Base-by-base conservation (phyloP, 2,329 filamentous ascomycete species). In the Cytospora chrysosperma region DNA sequence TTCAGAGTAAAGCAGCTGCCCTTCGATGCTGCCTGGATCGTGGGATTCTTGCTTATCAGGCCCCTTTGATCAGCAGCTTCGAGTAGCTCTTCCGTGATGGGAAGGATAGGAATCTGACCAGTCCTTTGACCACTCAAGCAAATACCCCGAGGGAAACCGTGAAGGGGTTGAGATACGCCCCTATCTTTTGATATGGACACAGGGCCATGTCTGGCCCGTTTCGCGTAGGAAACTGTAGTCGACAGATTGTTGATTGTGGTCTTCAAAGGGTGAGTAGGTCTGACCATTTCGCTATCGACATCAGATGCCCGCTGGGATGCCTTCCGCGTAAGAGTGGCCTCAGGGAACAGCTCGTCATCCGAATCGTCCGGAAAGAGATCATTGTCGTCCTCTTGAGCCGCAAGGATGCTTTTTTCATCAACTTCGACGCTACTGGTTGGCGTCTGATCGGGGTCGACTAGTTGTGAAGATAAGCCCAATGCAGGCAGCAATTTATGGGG, bases 401-500 rank as follows among this genome's bases (percentile, higher is more conserved):
- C 73, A 9, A 81, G 73, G 28, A 88, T 85, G 26, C 80, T 82
- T 32, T 78, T 77, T 69, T 92, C 88, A 68, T 93, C 88, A 6
- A 92, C 86, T 26, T 88, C 79, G 51, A 88, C 80, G 65, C 79
- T 83, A 65, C 76, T 79, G 9, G 72, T 52, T 2, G 75, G 75
- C 21, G 73, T 68, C 5, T 69, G 64, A 56, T 78, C 74, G 0
- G 69, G 65, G 6, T 69, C 70, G 7, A 69, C 59, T 9, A 70
- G 62, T 12, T 71, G 71, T 2, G 72, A 72, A 6, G 76, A 68
- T 12, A 80, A 65, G 0, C 80, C 81, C 5, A 86, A 72, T 3
- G 74, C 76, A n/a, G 78, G 77, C 19, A 76, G 72, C 26, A 93
- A 75, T 55, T 86, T 90, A 24, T 85, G 82, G 0, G 91, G 89